Percentiles rank a stretch among this genome's conserved stretches.
Conservation (phyloP, 345 rosid genomes). For the Lenwebbia sp. region DNA sequence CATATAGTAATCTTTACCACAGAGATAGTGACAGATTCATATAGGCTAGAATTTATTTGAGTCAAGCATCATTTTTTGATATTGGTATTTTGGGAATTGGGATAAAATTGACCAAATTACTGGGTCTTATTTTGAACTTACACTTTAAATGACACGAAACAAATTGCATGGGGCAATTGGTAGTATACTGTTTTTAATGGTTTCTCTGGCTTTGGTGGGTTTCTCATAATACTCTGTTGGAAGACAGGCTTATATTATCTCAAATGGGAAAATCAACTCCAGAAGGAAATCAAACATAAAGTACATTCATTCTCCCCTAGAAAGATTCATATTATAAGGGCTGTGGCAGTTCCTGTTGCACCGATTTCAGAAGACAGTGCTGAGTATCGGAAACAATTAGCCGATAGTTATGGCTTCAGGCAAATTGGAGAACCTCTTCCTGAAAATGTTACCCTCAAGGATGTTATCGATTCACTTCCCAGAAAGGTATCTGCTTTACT, state of each 20-base stretch:
- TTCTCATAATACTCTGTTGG: slow-evolving; percentile 3
- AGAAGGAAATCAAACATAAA: slow-evolving; percentile 23
- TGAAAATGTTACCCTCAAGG: slow-evolving; percentile 57
- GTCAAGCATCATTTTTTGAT: not conserved
- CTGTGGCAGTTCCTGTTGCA: slow-evolving; percentile 59
- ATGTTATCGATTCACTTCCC: slow-evolving; percentile 73
- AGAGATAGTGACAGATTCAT: not conserved
- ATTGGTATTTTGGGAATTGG: not conserved
- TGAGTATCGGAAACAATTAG: slow-evolving; percentile 52
- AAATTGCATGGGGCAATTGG: not conserved
- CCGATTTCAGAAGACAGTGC: slow-evolving; percentile 44
- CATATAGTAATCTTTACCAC: not conserved
- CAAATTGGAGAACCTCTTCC: slow-evolving; percentile 91
- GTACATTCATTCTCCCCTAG: slow-evolving; percentile 13
- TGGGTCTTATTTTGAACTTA: not conserved
- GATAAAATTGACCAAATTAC: not conserved
- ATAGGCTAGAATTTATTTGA: not conserved
- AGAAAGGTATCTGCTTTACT: slow-evolving; percentile 30
- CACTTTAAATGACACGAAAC: not conserved
- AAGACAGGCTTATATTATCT: slow-evolving; percentile 36
- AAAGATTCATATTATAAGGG: slow-evolving; percentile 31
- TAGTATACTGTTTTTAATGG: not conserved
- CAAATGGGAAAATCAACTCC: slow-evolving; percentile 30
- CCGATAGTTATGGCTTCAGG: slow-evolving; percentile 72
- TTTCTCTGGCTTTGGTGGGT: not conserved